Conservation (phyloP, 179 eudicot genomes). For the Drosera spatulata region DNA sequence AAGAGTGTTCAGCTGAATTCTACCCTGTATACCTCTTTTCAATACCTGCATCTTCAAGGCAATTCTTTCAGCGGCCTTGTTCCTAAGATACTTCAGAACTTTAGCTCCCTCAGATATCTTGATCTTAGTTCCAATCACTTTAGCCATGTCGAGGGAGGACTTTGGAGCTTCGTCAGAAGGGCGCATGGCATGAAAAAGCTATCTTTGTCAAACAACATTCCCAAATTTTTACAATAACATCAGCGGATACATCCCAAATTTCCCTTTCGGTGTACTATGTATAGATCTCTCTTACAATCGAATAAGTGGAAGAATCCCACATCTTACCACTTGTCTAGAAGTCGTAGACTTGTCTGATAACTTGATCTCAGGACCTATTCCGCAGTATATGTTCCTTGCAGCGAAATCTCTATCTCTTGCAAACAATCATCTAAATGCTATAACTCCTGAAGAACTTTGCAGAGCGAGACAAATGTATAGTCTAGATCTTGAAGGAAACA, state of each 20-base stretch:
- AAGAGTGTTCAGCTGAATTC: slow-evolving; percentile 4
- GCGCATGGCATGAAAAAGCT: slow-evolving; percentile 9
- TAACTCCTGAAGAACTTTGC: neutral
- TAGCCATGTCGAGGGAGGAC: slow-evolving; percentile 13
- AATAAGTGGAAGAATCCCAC: too few relatives aligned
- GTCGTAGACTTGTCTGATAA: too few relatives aligned
- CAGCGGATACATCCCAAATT: neutral
- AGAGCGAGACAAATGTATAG: neutral
- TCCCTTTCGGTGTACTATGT: neutral
- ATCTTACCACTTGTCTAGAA: too few relatives aligned
- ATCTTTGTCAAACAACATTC: too few relatives aligned
- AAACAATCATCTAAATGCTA: too few relatives aligned
- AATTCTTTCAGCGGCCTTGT: slow-evolving; percentile 3
- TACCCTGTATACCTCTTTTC: slow-evolving; percentile 6
- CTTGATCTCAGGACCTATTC: slow-evolving; percentile 15
- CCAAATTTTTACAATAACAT: too few relatives aligned
- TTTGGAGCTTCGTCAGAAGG: slow-evolving; percentile 6
- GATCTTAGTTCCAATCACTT: slow-evolving; percentile 7
- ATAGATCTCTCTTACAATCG: slow-evolving; percentile 6
- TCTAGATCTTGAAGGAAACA: slow-evolving; percentile 17
- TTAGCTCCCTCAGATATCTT: slow-evolving; percentile 10
- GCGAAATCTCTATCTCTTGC: neutral
- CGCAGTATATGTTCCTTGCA: neutral
- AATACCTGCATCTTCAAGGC: slow-evolving; percentile 11
- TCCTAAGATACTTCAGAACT: slow-evolving; percentile 4